Evolutionary conservation across 2,329 filamentous ascomycete species (phyloP), one percentile per base, ranked within the genome.

Genomic region (Ceratocystis cubensis): DNA sequence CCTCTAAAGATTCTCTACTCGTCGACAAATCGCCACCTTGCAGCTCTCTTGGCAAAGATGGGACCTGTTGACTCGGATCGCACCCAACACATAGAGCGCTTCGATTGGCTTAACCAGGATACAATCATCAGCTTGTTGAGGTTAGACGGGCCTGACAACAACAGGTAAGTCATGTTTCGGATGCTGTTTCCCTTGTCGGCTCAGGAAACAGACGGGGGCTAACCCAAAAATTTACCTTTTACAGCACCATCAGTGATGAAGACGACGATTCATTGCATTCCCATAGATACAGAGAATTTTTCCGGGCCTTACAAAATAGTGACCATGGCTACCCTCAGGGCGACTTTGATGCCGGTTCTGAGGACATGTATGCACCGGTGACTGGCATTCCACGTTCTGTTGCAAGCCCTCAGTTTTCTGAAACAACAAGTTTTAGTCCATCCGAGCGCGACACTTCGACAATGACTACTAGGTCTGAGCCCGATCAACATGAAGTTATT

Each of bases 1-100:
- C 81, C 78, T 2, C 81, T 82, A 1, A 80, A 84, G 13, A 63
- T 48, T 25, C 13, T 61, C 56, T 65, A 65, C 33, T 61, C 62
- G 3, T 67, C 66, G 15, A 64, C 53, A 28, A 67, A 67, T 63
- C 46, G 44, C 50, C 63, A 20, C 3, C 41, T 67, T 17, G 56
- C 63, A 28, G 57, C 45, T 20, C 46, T 67, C 17, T 37, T 67
- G 5, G 63, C 57, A 5, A 46, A 63, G n/a, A 25, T 62, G 33
- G 64, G 64, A n/a, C 66, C 66, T 10, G 63, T 67, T 17, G 22
- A 61, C 33, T 8, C 46, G 10, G 25, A 63, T 45, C 44, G 64
- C 3, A 33, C 22, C 17, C 22, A 33, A 10, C 50, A 30, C n/a
- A 46, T 67, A 33, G 66, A 67, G 59, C 66, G 57, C 17, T 64